Evolutionary conservation across 2,329 filamentous ascomycete species (phyloP).

Genomic region (Fusarium falciforme): DNA sequence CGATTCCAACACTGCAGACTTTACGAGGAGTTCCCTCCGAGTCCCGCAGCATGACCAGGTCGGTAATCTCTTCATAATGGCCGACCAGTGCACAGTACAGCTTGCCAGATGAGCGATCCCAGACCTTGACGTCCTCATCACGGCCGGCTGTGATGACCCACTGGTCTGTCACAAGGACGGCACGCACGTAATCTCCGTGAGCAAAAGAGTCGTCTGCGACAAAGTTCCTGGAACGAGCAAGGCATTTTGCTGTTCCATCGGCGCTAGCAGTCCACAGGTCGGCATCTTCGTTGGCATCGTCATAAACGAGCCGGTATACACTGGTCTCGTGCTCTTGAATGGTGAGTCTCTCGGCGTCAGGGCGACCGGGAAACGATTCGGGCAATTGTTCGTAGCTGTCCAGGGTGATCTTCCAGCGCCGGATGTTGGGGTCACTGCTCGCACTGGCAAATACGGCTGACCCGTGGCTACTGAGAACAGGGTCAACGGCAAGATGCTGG

Average conservation of each 20-base stretch:
- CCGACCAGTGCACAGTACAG: conserved; percentile 80
- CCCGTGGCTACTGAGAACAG: conserved; percentile 63
- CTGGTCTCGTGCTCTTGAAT: conserved; percentile 90
- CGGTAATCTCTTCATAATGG: conserved; percentile 94
- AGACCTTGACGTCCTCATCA: conserved; percentile 91
- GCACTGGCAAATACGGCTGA: conserved; percentile 77
- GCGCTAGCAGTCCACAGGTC: conserved; percentile 95
- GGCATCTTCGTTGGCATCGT: conserved; percentile 67
- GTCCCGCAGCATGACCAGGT: conserved; percentile 71
- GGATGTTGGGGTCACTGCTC: conserved; percentile 83
- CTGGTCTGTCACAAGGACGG: conserved; percentile 78
- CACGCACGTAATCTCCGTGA: conserved; percentile 92
- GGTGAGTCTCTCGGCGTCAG: conserved; percentile 57
- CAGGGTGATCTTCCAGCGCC: conserved; percentile 76
- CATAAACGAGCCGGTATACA: conserved; percentile 84
- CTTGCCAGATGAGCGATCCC: conserved; percentile 80
- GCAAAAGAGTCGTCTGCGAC: conserved; percentile 76
- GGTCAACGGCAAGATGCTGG: conserved; percentile 82
- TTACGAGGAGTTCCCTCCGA: conserved; percentile 51
- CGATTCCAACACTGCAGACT: conserved; percentile 87
- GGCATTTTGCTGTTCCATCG: conserved; percentile 87
- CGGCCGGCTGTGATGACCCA: conserved; percentile 90
- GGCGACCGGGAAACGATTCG: conserved; percentile 56
- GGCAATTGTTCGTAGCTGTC: conserved; percentile 65
- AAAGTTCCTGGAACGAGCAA: conserved; percentile 77